These are phyloP conservation scores for Aspergillus ochraceoroseus DNA, from an alignment of 2,329 filamentous ascomycete genomes.

Conservation along the genomic window DNA sequence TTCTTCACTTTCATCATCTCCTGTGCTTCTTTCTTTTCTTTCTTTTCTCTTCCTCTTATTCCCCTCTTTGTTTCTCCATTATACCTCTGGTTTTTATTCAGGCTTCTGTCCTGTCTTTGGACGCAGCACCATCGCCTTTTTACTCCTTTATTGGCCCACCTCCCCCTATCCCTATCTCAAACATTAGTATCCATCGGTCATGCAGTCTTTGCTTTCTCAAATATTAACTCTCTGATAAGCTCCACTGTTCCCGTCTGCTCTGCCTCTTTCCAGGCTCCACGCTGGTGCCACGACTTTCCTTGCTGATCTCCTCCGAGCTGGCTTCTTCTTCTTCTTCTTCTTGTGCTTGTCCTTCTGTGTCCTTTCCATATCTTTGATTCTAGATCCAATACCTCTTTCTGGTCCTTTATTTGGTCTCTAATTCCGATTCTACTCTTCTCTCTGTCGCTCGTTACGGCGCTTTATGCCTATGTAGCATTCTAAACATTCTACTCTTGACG, in stretches of 20 bases:
- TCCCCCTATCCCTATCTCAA: slow-evolving; percentile 13
- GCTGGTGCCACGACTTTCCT: slow-evolving; percentile 1
- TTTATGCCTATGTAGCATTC: not conserved
- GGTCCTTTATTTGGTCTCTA: not conserved
- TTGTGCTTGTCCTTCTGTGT: not conserved
- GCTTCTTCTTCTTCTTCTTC: slow-evolving; percentile 3
- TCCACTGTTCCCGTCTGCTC: slow-evolving; percentile 9
- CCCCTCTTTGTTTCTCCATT: slow-evolving; percentile 3
- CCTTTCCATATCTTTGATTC: slow-evolving; percentile 2
- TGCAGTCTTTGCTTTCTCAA: slow-evolving; percentile 8
- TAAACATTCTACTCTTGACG: not conserved
- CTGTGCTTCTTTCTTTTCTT: not conserved
- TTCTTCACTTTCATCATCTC: not conserved
- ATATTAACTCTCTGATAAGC: slow-evolving; percentile 9
- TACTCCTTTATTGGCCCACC: slow-evolving; percentile 7
- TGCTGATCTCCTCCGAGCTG: slow-evolving; percentile 2
- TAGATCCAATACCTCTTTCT: slow-evolving; percentile 3
- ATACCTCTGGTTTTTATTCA: too few relatives aligned
- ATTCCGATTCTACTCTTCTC: too few relatives aligned
- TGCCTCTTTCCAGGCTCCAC: slow-evolving; percentile 2
- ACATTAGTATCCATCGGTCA: slow-evolving; percentile 10
- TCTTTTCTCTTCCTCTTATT: slow-evolving; percentile 1
- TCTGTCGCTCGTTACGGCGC: slow-evolving; percentile 10
- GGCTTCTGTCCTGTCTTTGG: not conserved
- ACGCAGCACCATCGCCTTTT: not conserved